phyloP scores from a whole-genome alignment of 2,329 filamentous ascomycete species.

The Diplodia scrobiculata region DNA sequence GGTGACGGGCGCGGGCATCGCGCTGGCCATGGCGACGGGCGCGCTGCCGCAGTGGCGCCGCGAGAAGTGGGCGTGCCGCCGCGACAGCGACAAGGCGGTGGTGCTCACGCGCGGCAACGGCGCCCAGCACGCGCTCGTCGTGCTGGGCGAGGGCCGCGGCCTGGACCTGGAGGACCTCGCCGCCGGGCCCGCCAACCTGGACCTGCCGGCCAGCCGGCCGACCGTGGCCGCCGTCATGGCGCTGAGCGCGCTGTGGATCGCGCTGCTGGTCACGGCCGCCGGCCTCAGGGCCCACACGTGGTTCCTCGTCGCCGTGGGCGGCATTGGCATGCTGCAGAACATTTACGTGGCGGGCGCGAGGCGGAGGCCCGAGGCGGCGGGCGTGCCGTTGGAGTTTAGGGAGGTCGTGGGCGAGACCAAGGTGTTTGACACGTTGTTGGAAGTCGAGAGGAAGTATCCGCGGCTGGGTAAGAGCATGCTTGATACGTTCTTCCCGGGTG shows the following conservation, averaged over 20 bases:
- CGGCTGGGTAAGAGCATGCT: neutral
- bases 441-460: neutral
- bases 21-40: neutral
- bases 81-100: neutral
- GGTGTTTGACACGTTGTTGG: constrained; percentile 1
- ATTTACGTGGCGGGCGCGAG: constrained; percentile 1
- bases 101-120: constrained; percentile 2
- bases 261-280: neutral
- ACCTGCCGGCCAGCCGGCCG: neutral
- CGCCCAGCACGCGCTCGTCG: constrained; percentile 6
- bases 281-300: neutral
- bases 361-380: neutral
- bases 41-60: neutral
- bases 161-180: constrained; percentile 7
- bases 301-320: constrained; percentile 3
- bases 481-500: constrained; percentile 5
- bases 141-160: neutral
- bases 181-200: neutral
- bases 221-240: neutral
- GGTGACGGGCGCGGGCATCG: neutral
- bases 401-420: neutral
- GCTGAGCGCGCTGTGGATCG: neutral
- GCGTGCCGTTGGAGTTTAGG: constrained; percentile 1
- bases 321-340: constrained; percentile 3
- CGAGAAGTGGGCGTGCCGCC: constrained; percentile 9